A percentile compares a stretch with the other conserved stretches of the same genome.
Conservation (phyloP, 805 yeast genomes). For the Wickerhamiella lipophila region DNA sequence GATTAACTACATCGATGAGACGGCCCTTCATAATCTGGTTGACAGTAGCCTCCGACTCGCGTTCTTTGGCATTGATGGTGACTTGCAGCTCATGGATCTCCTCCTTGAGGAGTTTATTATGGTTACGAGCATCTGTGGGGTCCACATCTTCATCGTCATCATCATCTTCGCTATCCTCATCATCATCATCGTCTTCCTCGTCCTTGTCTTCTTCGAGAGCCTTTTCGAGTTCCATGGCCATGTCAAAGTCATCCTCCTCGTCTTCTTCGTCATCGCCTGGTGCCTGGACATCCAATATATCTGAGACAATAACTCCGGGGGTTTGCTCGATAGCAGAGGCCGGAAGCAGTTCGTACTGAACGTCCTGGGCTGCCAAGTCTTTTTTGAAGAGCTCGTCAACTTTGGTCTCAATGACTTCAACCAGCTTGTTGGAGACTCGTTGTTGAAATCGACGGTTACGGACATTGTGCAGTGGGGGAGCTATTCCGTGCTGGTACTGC, state of each 20-base stretch:
- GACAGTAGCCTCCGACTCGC: conserved; percentile 54
- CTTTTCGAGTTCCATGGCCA: conserved; percentile 27
- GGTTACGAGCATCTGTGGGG: conserved; percentile 42
- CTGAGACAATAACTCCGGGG: conserved; percentile 24
- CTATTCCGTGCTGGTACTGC: conserved; percentile 60
- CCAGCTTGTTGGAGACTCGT: conserved; percentile 53
- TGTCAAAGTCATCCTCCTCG: conserved; percentile 25
- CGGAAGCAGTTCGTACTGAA: conserved; percentile 59
- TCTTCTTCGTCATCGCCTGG: conserved; percentile 28
- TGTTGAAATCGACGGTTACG: conserved; percentile 58
- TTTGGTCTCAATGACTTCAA: conserved; percentile 63
- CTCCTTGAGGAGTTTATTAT: conserved; percentile 64
- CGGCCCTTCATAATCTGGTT: conserved; percentile 81
- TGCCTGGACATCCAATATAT: conserved; percentile 26
- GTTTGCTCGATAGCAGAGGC: conserved; percentile 26
- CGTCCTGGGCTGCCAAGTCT: conserved; percentile 77
- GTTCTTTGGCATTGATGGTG: conserved; percentile 63
- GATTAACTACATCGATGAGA: conserved; percentile 65
- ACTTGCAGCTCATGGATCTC: conserved; percentile 71
- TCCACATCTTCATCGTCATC: conserved; percentile 41
- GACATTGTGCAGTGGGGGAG: conserved; percentile 66
- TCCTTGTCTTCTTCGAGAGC: conserved; percentile 36
- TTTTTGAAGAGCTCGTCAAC: conserved; percentile 63
- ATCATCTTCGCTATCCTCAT: conserved; percentile 40
- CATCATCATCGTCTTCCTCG: conserved; percentile 45